phyloP scores from a whole-genome alignment of 2,329 filamentous ascomycete genomes.

The Ilyonectria mors-panacis region DNA sequence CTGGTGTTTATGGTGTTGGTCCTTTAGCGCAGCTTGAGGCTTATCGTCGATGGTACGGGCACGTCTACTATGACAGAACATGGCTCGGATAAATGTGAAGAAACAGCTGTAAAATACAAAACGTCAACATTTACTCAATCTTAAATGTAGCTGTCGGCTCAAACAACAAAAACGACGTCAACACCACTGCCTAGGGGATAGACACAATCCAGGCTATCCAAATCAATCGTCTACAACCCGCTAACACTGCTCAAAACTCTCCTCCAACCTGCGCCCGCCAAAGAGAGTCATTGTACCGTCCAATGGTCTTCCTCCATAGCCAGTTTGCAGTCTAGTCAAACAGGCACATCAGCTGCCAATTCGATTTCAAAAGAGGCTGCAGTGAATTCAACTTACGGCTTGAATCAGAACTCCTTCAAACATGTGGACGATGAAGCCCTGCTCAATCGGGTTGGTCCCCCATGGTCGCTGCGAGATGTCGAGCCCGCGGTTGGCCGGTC shows the following conservation, averaged over 20 bases:
- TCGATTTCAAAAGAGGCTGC: neutral
- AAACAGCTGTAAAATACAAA: neutral
- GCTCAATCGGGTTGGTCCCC: conserved; percentile 16
- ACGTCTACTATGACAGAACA: neutral
- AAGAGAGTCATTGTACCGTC: conserved; percentile 17
- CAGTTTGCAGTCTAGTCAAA: conserved; percentile 19
- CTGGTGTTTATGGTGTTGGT: neutral
- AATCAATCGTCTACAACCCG: neutral
- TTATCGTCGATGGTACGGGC: neutral
- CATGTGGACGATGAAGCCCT: conserved; percentile 24
- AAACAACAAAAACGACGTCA: neutral
- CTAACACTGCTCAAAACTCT: conserved; percentile 11
- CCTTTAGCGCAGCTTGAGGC: neutral
- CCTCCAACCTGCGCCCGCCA: conserved; percentile 24
- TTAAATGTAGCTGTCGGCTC: neutral
- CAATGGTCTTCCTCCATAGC: conserved; percentile 28
- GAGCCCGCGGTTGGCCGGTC: conserved; percentile 15
- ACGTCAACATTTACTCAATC: neutral
- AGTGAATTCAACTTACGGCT: conserved; percentile 10
- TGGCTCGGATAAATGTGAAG: neutral
- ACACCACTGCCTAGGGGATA: neutral
- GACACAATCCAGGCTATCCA: neutral
- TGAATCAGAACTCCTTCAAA: conserved; percentile 24
- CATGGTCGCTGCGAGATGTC: conserved; percentile 15
- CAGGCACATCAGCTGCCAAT: neutral